A percentile compares a stretch with the other conserved stretches of the same genome.
Conservation (phyloP, 495 filamentous ascomycete species). For the Bacidia gigantensis region DNA sequence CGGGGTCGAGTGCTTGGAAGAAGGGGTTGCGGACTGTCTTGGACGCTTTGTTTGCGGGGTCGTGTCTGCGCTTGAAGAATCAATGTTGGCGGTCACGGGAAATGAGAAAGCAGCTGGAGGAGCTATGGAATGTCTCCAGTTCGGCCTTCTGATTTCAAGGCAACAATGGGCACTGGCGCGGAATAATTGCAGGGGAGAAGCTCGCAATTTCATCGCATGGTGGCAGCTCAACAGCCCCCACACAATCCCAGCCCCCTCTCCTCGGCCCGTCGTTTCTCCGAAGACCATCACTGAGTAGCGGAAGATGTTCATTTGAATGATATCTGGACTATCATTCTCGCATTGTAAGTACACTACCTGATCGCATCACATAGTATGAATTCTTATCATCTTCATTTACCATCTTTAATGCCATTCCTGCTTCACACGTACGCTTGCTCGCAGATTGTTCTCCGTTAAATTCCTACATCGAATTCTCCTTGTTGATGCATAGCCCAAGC, state of each 20-base stretch:
- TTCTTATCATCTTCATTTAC: too few species aligned
- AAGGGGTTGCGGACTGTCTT: slow-evolving; percentile 1
- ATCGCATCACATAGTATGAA: too few species aligned
- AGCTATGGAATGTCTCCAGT: not conserved
- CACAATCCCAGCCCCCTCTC: not conserved
- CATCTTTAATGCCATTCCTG: too few species aligned
- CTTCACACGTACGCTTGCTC: too few species aligned
- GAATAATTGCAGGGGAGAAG: not conserved
- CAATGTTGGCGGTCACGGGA: slow-evolving; percentile 11
- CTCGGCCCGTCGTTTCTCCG: not conserved
- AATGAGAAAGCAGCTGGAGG: not conserved
- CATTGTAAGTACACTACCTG: too few species aligned
- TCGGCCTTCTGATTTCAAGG: not conserved
- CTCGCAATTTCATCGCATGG: not conserved
- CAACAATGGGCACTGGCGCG: not conserved
- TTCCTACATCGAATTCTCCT: too few species aligned
- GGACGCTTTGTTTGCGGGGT: not conserved
- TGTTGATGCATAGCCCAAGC: too few species aligned
- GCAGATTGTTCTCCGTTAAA: too few species aligned
- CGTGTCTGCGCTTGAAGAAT: slow-evolving; percentile 10
- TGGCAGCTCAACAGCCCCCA: not conserved
- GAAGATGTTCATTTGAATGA: too few species aligned
- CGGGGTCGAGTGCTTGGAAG: slow-evolving; percentile 5
- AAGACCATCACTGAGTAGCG: too few species aligned
- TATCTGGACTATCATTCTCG: too few species aligned